Evolutionary conservation across 2,329 filamentous ascomycete genomes (phyloP).

Genomic region (Clarireedia hainanense): DNA sequence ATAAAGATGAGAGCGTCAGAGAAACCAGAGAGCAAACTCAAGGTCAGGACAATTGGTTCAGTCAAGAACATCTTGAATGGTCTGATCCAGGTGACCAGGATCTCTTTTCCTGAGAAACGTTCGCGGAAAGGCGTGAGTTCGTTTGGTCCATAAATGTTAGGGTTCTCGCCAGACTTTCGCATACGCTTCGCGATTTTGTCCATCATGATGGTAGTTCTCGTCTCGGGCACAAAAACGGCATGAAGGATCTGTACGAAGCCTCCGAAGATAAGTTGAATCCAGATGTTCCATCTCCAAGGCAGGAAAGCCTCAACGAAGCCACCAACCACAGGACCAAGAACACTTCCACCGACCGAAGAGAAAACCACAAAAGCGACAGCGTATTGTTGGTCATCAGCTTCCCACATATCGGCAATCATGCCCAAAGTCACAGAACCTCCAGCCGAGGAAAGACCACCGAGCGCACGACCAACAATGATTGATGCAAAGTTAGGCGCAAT

Average conservation of each 20-base stretch:
- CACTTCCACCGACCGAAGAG: constrained; percentile 69
- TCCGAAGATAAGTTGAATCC: constrained; percentile 78
- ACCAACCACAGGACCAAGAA: constrained; percentile 70
- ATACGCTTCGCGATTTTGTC: constrained; percentile 70
- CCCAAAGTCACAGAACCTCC: constrained; percentile 67
- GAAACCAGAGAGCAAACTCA: constrained; percentile 66
- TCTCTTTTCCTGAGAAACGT: constrained; percentile 50
- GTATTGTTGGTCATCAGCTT: constrained; percentile 63
- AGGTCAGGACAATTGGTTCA: constrained; percentile 64
- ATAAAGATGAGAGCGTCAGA: constrained; percentile 71
- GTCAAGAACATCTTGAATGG: constrained; percentile 68
- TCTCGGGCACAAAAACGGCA: constrained; percentile 66
- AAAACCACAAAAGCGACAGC: constrained; percentile 72
- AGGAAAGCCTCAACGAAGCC: constrained; percentile 64
- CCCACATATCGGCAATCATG: constrained; percentile 70
- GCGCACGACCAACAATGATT: constrained; percentile 60
- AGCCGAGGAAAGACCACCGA: constrained; percentile 63
- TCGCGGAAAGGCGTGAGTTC: constrained; percentile 56
- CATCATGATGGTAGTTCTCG: constrained; percentile 68
- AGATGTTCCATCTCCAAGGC: constrained; percentile 70
- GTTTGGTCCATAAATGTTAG: constrained; percentile 59
- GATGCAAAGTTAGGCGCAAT: constrained; percentile 66
- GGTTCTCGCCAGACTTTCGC: constrained; percentile 50
- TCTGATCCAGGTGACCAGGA: constrained; percentile 49
- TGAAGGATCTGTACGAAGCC: constrained; percentile 60